Percentiles rank a stretch among this genome's conserved stretches.
These are phyloP conservation scores for Aspergillus unguis DNA, from an alignment of 2,329 filamentous ascomycete genomes.

Conservation along the genomic window DNA sequence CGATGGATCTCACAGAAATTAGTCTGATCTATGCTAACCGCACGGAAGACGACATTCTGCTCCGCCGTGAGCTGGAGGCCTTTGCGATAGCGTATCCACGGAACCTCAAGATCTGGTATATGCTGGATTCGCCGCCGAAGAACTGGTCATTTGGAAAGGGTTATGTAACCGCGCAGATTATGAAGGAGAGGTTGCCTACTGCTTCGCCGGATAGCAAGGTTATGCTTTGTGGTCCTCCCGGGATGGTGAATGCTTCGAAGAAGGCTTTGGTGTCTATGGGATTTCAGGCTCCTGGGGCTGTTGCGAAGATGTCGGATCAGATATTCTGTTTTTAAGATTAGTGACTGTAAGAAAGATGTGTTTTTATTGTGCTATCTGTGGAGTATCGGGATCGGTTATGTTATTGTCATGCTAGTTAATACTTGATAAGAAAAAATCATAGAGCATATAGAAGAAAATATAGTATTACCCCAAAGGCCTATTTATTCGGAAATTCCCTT, in stretches of 20 bases:
- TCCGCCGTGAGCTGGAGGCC: conserved; percentile 54
- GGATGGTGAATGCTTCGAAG: conserved; percentile 58
- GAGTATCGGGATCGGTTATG: too few relatives aligned
- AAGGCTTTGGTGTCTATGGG: conserved; percentile 50
- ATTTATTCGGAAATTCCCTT: too few relatives aligned
- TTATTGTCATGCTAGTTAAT: not conserved
- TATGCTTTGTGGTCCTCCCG: conserved; percentile 60
- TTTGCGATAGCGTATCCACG: conserved; percentile 51
- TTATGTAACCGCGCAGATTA: conserved; percentile 51
- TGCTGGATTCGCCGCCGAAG: conserved; percentile 49
- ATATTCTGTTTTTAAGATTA: conserved; percentile 54
- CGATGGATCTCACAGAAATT: conserved; percentile 55
- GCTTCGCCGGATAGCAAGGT: conserved; percentile 50
- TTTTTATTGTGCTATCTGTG: too few relatives aligned
- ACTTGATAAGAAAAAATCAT: too few relatives aligned
- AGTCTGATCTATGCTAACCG: conserved; percentile 60
- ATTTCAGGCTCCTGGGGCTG: conserved; percentile 50
- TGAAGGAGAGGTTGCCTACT: conserved; percentile 49
- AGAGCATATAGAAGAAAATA: too few relatives aligned
- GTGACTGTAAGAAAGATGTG: not conserved
- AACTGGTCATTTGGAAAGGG: conserved; percentile 51
- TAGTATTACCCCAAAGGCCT: too few relatives aligned
- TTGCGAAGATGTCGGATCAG: conserved; percentile 54
- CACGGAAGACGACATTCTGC: conserved; percentile 57
- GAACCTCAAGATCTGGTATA: conserved; percentile 56